Evolutionary conservation across 768 basidiomycete species (phyloP), one percentile per base, ranked within the genome.

Genomic region (Austroboletus festivus): DNA sequence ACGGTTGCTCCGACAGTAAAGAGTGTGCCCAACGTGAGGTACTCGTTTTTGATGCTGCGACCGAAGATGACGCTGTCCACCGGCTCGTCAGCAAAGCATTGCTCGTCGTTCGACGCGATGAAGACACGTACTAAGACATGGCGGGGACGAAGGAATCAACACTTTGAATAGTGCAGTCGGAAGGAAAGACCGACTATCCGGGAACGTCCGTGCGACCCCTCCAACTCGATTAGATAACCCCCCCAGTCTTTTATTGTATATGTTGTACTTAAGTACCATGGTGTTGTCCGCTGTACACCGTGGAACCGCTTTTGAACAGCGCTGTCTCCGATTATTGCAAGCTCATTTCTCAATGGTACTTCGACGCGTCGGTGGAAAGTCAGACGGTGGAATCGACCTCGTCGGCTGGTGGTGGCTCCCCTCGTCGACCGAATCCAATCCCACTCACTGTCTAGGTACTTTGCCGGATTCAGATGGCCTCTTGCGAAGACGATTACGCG

Each of bases 381-480:
- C 81, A n/a, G 93, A 95, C 63, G 91, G 93, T 5, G 93, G 93
- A 0, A 72, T 96, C 37, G 93, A 96, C 67, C 73, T 95, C 19
- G 64, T 85, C 45, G 93, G 93, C 15, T 94, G 91, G 90, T 95
- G 93, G 93, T 92, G 85, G 85, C 70, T 95, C 4, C 92, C 88
- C 22, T 40, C 54, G 30, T 43, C 54, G 7, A 41, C 38, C 6
- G 46, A 30, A 1, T 10, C 26, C 31, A 16, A 22, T 0, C 6
- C 15, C 19, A 16, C 43, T 10, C 38, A 23, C 23, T 23, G 20
- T 16, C 31, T 55, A 16, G 42, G 53, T 4, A 48, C 60, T 28
- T 33, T 62, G 13, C 40, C 35, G 16, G 60, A 58, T 44, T 19
- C 50, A 1, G 22, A 53, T 15, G 63, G 58, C 1, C 47, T 59